These are phyloP conservation scores for Chlamydomonas sp. DNA, from an alignment of 139 green algal species.

Conservation along the genomic window DNA sequence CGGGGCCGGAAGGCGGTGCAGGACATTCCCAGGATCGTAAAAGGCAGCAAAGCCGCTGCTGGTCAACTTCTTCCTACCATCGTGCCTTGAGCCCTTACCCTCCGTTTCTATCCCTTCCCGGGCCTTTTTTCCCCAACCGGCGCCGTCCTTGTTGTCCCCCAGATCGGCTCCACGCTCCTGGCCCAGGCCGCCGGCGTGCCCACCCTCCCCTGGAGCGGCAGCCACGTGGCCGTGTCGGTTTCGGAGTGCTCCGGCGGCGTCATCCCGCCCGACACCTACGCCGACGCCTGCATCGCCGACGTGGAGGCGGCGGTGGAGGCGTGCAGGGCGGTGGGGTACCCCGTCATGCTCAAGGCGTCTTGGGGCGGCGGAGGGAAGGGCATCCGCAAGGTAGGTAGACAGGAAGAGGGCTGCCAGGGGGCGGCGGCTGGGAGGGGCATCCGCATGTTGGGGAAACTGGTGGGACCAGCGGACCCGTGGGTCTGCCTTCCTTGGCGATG, in stretches of 20 bases:
- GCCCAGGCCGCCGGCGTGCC: conserved; percentile 93
- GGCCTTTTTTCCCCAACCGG: too few species aligned
- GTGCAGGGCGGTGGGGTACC: conserved; percentile 90
- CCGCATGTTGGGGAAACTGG: too few species aligned
- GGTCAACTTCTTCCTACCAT: too few species aligned
- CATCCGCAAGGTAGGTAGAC: conserved; percentile 88
- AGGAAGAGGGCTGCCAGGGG: too few species aligned
- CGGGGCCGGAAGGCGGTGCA: too few species aligned
- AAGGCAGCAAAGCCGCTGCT: too few species aligned
- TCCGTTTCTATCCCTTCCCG: too few species aligned
- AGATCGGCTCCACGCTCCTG: conserved; percentile 93
- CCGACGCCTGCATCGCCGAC: conserved; percentile 75
- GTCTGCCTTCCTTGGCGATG: too few species aligned
- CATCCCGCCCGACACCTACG: conserved; percentile 84
- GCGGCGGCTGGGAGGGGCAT: too few species aligned
- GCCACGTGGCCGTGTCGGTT: conserved; percentile 75
- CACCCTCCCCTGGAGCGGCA: conserved; percentile 94
- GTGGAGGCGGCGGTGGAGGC: conserved; percentile 76
- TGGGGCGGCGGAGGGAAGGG: conserved; percentile 98
- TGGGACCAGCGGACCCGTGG: too few species aligned
- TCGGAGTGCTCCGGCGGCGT: conserved; percentile 66
- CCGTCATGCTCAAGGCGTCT: conserved; percentile 96
- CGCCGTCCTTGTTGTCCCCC: background rate
- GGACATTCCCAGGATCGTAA: too few species aligned
- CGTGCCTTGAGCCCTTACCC: too few species aligned